phyloP scores from a whole-genome alignment of 2,329 filamentous ascomycete species.

The Lachnellula hyalina region DNA sequence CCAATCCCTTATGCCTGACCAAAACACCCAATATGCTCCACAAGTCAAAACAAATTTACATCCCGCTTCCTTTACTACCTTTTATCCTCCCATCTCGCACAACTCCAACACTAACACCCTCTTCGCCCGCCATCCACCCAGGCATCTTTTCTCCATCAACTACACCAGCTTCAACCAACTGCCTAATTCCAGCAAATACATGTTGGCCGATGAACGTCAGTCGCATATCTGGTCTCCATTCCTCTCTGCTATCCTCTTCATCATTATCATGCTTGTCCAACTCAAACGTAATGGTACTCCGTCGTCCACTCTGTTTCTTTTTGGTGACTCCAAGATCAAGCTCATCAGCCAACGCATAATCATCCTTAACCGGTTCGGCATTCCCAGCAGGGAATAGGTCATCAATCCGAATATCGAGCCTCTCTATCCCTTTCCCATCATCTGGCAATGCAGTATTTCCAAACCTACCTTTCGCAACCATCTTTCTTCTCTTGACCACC shows the following conservation, averaged over 20 bases:
- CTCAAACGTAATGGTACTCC: conserved; percentile 21
- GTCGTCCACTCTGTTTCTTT: conserved; percentile 26
- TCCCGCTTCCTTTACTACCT: conserved; percentile 52
- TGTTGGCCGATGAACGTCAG: conserved; percentile 71
- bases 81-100: conserved; percentile 62
- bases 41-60: neutral
- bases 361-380: conserved; percentile 18
- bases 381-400: conserved; percentile 45
- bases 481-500: conserved; percentile 51
- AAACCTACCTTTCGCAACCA: conserved; percentile 64
- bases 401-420: conserved; percentile 53
- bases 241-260: conserved; percentile 26
- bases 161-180: conserved; percentile 70
- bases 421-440: conserved; percentile 58
- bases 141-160: conserved; percentile 76
- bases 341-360: conserved; percentile 21
- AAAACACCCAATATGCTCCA: neutral
- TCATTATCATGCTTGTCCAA: conserved; percentile 27
- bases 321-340: conserved; percentile 26
- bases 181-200: conserved; percentile 74
- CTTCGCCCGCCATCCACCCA: conserved; percentile 86
- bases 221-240: conserved; percentile 54
- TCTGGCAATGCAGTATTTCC: conserved; percentile 51
- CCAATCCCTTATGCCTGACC: neutral
- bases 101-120: conserved; percentile 68